Percentiles rank a stretch among this genome's conserved stretches.
phyloP scores from a whole-genome alignment of 768 basidiomycete species.

The Agaricus blazei region DNA sequence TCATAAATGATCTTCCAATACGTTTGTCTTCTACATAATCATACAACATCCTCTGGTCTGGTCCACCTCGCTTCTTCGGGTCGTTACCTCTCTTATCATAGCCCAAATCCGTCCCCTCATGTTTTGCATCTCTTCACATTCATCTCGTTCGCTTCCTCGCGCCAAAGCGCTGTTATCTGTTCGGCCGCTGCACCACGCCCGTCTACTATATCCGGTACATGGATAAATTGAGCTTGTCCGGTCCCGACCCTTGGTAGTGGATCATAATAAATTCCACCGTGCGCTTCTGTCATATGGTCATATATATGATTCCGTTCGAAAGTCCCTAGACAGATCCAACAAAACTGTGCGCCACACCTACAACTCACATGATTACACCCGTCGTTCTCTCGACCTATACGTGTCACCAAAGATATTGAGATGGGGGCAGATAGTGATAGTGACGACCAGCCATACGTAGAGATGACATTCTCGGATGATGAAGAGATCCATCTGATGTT shows the following conservation, averaged over 20 bases:
- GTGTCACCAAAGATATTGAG: constrained; percentile 36
- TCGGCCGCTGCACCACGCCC: constrained; percentile 5
- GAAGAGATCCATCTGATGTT: no score
- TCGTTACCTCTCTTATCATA: background rate
- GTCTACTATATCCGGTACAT: constrained; percentile 4
- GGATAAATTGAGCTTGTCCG: background rate
- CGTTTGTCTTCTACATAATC: no score
- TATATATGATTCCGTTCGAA: constrained; percentile 11
- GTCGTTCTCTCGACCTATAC: constrained; percentile 41
- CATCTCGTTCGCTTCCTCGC: background rate
- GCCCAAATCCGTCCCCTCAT: no score
- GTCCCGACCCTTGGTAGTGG: background rate
- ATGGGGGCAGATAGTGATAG: no score
- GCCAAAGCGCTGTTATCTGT: constrained; percentile 3
- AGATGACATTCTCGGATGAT: no score
- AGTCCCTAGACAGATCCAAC: constrained; percentile 15
- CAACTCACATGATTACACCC: constrained; percentile 57
- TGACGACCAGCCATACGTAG: no score
- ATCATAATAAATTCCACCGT: constrained; percentile 5
- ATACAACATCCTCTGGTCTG: no score
- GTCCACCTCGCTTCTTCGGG: background rate
- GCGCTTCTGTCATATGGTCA: constrained; percentile 9
- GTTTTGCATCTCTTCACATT: background rate
- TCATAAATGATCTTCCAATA: no score
- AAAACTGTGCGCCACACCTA: constrained; percentile 39